Evolutionary conservation across 2,329 filamentous ascomycete genomes (phyloP), one percentile per base, ranked within the genome.

Genomic region (Hypoxylon sp.): DNA sequence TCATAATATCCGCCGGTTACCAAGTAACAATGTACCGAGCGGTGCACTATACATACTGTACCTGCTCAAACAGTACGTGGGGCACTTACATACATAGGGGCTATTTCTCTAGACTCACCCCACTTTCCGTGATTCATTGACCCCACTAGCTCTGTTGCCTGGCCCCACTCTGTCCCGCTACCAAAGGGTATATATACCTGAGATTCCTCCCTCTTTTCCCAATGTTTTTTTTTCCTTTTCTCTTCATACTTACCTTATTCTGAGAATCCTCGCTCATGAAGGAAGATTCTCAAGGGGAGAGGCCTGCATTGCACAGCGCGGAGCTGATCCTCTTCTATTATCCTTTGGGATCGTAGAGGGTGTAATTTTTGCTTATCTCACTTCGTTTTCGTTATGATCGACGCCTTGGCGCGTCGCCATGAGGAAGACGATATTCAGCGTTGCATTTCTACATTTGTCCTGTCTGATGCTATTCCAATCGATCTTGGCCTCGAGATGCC

Each of bases 261-360:
- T 26, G 44, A 57, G 31, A 50, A 42, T 24, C 53, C 35, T 59
- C 48, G 67, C 60, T 70, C 67, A 67, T 62, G 64, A 54, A 62
- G 42, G 42, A 52, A 42, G 22, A 48, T 42, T 44, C 31, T 58
- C 35, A 70, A 55, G 67, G 24, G 64, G 67, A 57, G 33, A 62
- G 37, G 55, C 67, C 67, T 70, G 67, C 67, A 70, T 70, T 59
- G 67, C 67, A 70, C 67, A 65, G 17, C 67, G 67, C 58, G 67
- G 67, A 67, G 67, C 58, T 33, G 60, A 54, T 52, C 63, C 64
- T 65, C 47, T 70, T 70, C 67, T 70, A 70, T 62, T 70, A 67
- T 70, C 67, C 63, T 55, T 67, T 61, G 67, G 65, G 67, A 70
- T 67, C 63, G 64, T 70, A 67, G 67, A n/a, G 52, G 37, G 64